Evolutionary conservation across 2,329 filamentous ascomycete genomes (phyloP), one percentile per base, ranked within the genome.

Genomic region (Fusarium robinianum): DNA sequence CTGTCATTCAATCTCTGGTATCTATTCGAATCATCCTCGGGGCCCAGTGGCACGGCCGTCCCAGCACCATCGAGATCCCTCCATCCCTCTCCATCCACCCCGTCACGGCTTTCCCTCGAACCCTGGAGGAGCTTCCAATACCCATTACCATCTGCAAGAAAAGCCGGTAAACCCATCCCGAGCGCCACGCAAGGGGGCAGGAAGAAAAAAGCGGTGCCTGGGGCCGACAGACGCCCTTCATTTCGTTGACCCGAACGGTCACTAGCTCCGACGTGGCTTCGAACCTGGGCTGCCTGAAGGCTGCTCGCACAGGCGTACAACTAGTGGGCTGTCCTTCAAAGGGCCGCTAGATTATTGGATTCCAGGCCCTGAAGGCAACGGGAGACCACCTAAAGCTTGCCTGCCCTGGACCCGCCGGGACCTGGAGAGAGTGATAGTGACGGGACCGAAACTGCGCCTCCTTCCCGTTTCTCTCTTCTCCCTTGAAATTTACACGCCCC

Each of bases 201-300:
- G 27, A 35, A 41, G 45, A 41, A 27, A 32, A 31, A 25, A 30
- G 30, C 29, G 43, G 27, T 34, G 36, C 34, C 34, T 35, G 31
- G 50, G 29, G 23, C 45, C 48, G 46, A 32, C 43, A 46, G 14
- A 36, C 27, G 39, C 51, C 49, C 48, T 56, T 61, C 58, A 61
- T 61, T 60, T 61, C 58, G 47, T 41, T 22, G 22, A 31, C 34
- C 49, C 46, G 41, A 46, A 43, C 37, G 37, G 41, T 38, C 34
- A 21, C 44, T 38, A 48, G 32, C 39, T 9, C 32, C 32, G 38
- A 44, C n/a, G n/a, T n/a, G n/a, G n/a, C n/a, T n/a, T n/a, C n/a
- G n/a, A n/a, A n/a, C n/a, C n/a, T n/a, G n/a, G n/a, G n/a, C n/a
- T n/a, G n/a, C n/a, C n/a, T n/a, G n/a, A n/a, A n/a, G n/a, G n/a